Percentiles rank a stretch among this genome's conserved stretches.
phyloP scores from a whole-genome alignment of 1,284 basidiomycete species.

The Trichosporon sp. region DNA sequence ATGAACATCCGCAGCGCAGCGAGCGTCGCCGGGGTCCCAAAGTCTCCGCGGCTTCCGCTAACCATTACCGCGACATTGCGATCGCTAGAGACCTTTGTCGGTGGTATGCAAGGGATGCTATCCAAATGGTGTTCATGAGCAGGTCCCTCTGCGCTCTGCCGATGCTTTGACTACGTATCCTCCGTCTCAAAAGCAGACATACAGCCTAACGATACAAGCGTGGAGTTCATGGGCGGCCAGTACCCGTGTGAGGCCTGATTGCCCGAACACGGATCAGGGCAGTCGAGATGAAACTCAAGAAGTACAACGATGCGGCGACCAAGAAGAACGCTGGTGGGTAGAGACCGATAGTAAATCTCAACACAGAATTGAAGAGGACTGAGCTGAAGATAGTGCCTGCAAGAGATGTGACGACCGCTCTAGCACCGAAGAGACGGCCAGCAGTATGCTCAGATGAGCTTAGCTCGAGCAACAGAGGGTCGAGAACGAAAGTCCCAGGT shows the following conservation, averaged over 20 bases:
- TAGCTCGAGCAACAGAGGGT: background rate
- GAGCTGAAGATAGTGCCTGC: background rate
- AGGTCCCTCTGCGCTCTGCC: too few species aligned
- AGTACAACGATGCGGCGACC: background rate
- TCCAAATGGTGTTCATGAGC: too few species aligned
- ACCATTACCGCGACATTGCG: background rate
- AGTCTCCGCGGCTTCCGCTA: background rate
- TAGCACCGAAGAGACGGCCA: background rate
- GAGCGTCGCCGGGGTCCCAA: background rate
- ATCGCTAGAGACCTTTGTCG: background rate
- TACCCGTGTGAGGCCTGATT: background rate
- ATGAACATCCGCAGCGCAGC: background rate
- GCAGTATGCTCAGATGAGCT: background rate
- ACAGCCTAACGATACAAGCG: background rate
- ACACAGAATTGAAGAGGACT: background rate
- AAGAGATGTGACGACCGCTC: background rate
- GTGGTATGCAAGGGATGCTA: background rate
- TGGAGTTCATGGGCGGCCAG: background rate
- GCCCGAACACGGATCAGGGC: background rate
- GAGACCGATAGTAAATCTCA: background rate
- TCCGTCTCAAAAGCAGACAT: background rate
- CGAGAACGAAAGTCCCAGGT: background rate
- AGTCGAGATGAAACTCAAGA: background rate
- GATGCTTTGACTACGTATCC: too few species aligned
- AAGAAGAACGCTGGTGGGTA: background rate